Evolutionary conservation across 495 filamentous ascomycete species (phyloP).

Genomic region (Penicillium dipodomyicola): DNA sequence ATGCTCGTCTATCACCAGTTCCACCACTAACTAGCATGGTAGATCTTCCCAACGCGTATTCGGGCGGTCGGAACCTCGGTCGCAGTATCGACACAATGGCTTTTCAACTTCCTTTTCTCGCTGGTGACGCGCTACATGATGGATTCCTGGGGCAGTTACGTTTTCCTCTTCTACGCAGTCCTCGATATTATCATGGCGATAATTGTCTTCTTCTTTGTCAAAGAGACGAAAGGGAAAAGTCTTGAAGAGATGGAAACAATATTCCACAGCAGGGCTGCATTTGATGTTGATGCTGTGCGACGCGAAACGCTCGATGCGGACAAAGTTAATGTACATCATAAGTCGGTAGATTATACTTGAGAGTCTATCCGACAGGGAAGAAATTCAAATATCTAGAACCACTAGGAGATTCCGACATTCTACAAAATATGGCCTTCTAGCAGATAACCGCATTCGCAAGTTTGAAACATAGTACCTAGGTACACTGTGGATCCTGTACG

Average conservation of each 20-base stretch:
- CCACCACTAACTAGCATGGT: background rate
- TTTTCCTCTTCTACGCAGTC: conserved; percentile 43
- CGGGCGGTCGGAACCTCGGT: conserved; percentile 45
- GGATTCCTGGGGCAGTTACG: conserved; percentile 46
- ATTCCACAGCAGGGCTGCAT: conserved; percentile 29
- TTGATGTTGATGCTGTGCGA: conserved; percentile 25
- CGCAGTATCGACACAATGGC: conserved; percentile 48
- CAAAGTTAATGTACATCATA: conserved; percentile 18
- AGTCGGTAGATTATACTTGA: background rate
- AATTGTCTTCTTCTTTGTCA: conserved; percentile 59
- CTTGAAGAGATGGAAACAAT: conserved; percentile 48
- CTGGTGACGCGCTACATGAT: conserved; percentile 51
- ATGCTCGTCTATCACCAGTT: background rate
- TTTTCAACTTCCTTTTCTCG: conserved; percentile 52
- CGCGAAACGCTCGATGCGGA: conserved; percentile 16
- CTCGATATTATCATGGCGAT: conserved; percentile 41
- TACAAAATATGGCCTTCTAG: background rate
- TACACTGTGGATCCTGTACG: background rate
- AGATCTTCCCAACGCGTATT: conserved; percentile 50
- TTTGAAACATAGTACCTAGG: background rate
- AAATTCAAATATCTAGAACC: background rate
- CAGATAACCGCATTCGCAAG: conserved; percentile 8
- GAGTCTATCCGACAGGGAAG: background rate
- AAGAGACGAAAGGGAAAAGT: conserved; percentile 57
- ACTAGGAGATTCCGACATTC: background rate